Percentiles rank a stretch among this genome's conserved stretches.
These are phyloP conservation scores for Podospora fimiseda DNA, from an alignment of 495 filamentous ascomycete species.

Conservation along the genomic window DNA sequence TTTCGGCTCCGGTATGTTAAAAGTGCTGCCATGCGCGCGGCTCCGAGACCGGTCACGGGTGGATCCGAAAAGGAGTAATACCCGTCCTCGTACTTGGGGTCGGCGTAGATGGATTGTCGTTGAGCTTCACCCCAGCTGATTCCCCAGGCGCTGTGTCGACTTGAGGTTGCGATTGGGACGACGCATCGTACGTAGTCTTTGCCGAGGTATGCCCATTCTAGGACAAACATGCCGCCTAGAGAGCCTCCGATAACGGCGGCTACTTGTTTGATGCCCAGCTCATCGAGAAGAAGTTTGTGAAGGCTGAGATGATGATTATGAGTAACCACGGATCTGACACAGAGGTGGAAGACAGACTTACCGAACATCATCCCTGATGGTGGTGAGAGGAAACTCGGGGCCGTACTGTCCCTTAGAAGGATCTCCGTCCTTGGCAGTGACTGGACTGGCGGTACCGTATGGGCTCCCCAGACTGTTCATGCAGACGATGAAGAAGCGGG, in stretches of 20 bases:
- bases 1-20: conserved; percentile 93
- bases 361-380: conserved; percentile 92
- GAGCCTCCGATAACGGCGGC: conserved; percentile 93
- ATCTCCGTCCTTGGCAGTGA: conserved; percentile 79
- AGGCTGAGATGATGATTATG: conserved; percentile 47
- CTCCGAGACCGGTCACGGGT: conserved; percentile 78
- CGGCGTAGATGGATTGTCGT: conserved; percentile 94
- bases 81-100: conserved; percentile 96
- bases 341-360: conserved; percentile 34
- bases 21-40: conserved; percentile 92
- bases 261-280: conserved; percentile 78
- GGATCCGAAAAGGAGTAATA: conserved; percentile 85
- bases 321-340: background rate
- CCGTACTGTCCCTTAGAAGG: conserved; percentile 72
- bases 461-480: conserved; percentile 95
- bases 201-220: conserved; percentile 96
- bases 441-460: conserved; percentile 92
- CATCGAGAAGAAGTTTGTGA: conserved; percentile 85
- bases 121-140: conserved; percentile 99
- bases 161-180: conserved; percentile 91
- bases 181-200: conserved; percentile 87
- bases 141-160: conserved; percentile 95
- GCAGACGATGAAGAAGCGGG: conserved; percentile 89
- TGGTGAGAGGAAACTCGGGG: conserved; percentile 93
- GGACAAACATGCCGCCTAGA: conserved; percentile 94